Base-by-base conservation (phyloP, 2,329 filamentous ascomycete genomes). In the Ophiosphaerella narmari region DNA sequence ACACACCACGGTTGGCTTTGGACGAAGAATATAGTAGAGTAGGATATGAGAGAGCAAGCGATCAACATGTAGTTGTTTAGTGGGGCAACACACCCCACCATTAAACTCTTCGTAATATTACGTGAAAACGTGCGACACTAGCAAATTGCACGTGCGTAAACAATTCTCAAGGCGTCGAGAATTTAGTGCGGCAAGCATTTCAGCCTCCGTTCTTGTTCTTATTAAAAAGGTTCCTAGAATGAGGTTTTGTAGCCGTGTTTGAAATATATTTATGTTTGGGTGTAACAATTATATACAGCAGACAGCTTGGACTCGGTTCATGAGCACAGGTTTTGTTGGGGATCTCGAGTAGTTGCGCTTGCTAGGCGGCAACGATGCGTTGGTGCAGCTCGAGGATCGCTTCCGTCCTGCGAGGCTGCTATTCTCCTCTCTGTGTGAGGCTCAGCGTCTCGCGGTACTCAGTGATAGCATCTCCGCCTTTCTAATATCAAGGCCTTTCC, bases 271-370 rank as follows among this genome's bases (percentile, higher is more conserved):
- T 3, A 18, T 3, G 16, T 18, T 18, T 18, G 16, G 3, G 16
- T 18, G 16, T 18, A 3, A 18, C 2, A 3, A 3, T 18, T 18
- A 18, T 18, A 18, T 18, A 18, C 16, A 3, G 16, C 3, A 18
- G 16, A 18, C 16, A 18, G 16, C 3, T 18, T 18, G 16, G n/a
- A 78, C 67, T 32, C 71, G 63, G 63, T 78, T 77, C 35, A 48
- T 40, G 39, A 52, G 43, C 4, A 29, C 46, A 36, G 44, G 46
- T 52, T 60, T 58, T 48, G 31, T 48, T 32, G 39, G 50, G 16
- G 57, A 60, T 41, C 47, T 55, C 29, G 34, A 58, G 46, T 45
- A 56, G 37, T 47, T 53, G 48, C 52, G 55, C 55, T 60, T 60
- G 44, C 41, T 60, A 48, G 52, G 54, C 39, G 52, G 52, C 39